Conservation (phyloP, 129 eudicot species). For the Daucus carota region DNA sequence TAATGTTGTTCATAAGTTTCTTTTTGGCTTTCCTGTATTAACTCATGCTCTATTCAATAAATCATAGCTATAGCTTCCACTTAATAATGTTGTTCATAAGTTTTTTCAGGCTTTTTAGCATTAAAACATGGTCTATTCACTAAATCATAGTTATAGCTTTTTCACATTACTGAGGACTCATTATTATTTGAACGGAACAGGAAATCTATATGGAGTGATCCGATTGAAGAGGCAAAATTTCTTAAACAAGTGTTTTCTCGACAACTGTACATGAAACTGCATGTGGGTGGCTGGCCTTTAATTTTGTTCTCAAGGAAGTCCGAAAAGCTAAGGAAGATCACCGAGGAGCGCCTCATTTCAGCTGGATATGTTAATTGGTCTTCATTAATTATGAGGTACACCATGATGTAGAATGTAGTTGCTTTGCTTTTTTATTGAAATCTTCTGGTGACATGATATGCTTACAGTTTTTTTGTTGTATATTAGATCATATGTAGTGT, state of each 20-base stretch:
- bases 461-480: background rate
- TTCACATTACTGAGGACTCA: background rate
- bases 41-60: too few relatives aligned
- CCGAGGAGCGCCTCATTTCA: conserved; percentile 33
- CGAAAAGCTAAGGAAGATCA: conserved; percentile 33
- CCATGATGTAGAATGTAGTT: too few relatives aligned
- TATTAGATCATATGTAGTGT: background rate
- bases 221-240: conserved; percentile 32
- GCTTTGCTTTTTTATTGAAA: background rate
- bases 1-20: too few relatives aligned
- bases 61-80: too few relatives aligned
- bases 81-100: background rate
- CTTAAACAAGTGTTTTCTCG: conserved; percentile 31
- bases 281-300: conserved; percentile 44
- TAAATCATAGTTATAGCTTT: background rate
- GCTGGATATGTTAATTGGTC: conserved; percentile 51
- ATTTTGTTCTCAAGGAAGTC: conserved; percentile 56
- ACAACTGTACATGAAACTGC: conserved; percentile 42
- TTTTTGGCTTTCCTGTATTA: too few relatives aligned
- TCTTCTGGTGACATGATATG: background rate
- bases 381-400: conserved; percentile 51
- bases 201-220: conserved; percentile 24
- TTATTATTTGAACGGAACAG: conserved; percentile 23
- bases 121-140: background rate
- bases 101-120: background rate